Conservation (phyloP, 768 basidiomycete genomes). For the Postia placenta region DNA sequence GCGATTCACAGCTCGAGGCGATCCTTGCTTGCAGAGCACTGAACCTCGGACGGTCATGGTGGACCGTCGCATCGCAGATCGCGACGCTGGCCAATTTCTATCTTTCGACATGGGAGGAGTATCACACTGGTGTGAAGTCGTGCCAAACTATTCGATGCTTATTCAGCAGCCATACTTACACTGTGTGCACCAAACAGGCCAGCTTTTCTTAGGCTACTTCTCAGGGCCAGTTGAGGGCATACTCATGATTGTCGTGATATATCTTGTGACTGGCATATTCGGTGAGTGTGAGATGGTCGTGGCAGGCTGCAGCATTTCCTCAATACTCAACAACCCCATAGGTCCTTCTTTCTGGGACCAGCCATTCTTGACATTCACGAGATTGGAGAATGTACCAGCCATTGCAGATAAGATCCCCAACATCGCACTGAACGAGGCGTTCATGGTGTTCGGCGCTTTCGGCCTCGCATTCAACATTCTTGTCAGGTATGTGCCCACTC, state of each 20-base stretch:
- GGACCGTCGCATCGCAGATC: constrained; percentile 86
- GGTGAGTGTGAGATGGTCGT: constrained; percentile 42
- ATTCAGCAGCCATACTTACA: neutral
- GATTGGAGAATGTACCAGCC: constrained; percentile 44
- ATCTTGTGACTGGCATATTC: constrained; percentile 68
- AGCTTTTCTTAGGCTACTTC: constrained; percentile 86
- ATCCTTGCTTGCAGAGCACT: constrained; percentile 79
- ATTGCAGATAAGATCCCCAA: constrained; percentile 50
- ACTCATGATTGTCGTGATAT: constrained; percentile 74
- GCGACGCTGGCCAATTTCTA: constrained; percentile 57
- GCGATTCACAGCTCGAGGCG: constrained; percentile 64
- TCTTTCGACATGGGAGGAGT: constrained; percentile 76
- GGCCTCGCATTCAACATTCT: constrained; percentile 77
- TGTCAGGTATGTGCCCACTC: constrained; percentile 41
- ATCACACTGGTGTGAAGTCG: constrained; percentile 65
- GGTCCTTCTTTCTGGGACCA: constrained; percentile 82
- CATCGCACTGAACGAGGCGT: constrained; percentile 74
- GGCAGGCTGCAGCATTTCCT: neutral
- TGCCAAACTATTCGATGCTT: neutral
- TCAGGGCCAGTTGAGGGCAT: constrained; percentile 98
- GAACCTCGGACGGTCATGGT: constrained; percentile 92
- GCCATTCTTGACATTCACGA: constrained; percentile 52
- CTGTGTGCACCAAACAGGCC: constrained; percentile 43
- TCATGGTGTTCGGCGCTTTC: constrained; percentile 76
- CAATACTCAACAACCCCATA: too few relatives aligned